Conservation (phyloP, 768 basidiomycete genomes). For the Phaffia australis region DNA sequence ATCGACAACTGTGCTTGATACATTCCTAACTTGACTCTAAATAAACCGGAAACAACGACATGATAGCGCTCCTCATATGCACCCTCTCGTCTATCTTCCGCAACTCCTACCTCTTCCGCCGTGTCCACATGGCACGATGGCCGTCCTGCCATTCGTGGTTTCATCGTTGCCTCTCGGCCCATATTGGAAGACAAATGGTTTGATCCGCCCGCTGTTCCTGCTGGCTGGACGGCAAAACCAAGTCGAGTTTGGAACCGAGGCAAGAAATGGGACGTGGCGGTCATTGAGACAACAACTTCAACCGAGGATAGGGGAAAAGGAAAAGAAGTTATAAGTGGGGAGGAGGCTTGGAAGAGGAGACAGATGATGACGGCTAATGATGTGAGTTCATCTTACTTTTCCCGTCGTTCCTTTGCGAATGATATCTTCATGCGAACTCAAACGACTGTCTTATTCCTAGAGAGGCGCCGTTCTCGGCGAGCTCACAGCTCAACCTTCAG, state of each 20-base stretch:
- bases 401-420: background rate
- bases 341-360: conserved; percentile 42
- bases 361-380: conserved; percentile 57
- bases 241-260: conserved; percentile 54
- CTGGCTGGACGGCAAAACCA: conserved; percentile 78
- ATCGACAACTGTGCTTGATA: conserved; percentile 45
- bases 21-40: too few species aligned
- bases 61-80: background rate
- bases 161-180: conserved; percentile 56
- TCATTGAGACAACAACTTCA: conserved; percentile 27
- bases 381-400: conserved; percentile 42
- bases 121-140: conserved; percentile 58
- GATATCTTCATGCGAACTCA: background rate
- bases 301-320: conserved; percentile 30
- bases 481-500: conserved; percentile 47
- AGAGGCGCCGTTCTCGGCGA: conserved; percentile 77
- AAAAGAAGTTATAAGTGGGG: conserved; percentile 20
- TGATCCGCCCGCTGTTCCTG: conserved; percentile 66
- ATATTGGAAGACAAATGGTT: conserved; percentile 68
- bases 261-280: conserved; percentile 33
- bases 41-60: background rate
- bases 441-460: conserved; percentile 39
- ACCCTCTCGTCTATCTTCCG: background rate
- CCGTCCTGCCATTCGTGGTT: conserved; percentile 59
- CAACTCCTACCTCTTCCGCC: background rate